phyloP scores from a whole-genome alignment of 768 basidiomycete species.

The Gelatoporia subvermispora region DNA sequence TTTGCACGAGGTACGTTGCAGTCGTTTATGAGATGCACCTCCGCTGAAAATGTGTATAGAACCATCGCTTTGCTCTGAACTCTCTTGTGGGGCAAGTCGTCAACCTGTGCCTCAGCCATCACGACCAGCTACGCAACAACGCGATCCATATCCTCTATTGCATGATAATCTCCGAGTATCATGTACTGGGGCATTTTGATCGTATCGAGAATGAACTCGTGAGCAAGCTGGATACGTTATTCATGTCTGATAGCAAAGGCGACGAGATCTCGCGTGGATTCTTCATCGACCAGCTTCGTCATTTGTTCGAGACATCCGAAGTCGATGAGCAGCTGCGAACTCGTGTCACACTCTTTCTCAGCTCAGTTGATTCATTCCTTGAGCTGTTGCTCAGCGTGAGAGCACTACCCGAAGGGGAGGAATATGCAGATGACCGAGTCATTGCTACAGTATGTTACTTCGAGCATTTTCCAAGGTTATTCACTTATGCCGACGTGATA shows the following conservation, averaged over 20 bases:
- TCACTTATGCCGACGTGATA: conserved; percentile 21
- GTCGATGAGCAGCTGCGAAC: conserved; percentile 77
- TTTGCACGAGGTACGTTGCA: too few relatives aligned
- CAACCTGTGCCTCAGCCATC: conserved; percentile 89
- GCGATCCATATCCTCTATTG: conserved; percentile 91
- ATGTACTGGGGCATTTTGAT: conserved; percentile 79
- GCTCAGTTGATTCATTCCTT: conserved; percentile 89
- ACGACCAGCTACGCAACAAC: conserved; percentile 85
- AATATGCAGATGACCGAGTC: conserved; percentile 91
- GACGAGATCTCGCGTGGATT: conserved; percentile 90
- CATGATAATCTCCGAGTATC: conserved; percentile 93
- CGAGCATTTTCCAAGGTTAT: not conserved
- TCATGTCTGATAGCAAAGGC: conserved; percentile 89
- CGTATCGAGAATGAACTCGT: conserved; percentile 91
- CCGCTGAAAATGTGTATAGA: conserved; percentile 37
- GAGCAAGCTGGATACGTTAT: conserved; percentile 82
- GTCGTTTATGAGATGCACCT: not conserved
- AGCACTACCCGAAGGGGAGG: conserved; percentile 86
- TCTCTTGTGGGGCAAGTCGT: conserved; percentile 86
- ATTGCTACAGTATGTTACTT: conserved; percentile 69
- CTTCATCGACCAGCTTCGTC: conserved; percentile 86
- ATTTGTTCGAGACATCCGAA: conserved; percentile 80
- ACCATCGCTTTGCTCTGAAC: conserved; percentile 80
- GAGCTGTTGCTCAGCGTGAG: conserved; percentile 84
- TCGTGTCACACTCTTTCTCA: conserved; percentile 76